phyloP scores from a whole-genome alignment of 1,139 yeast species.

The Pichia sp. region DNA sequence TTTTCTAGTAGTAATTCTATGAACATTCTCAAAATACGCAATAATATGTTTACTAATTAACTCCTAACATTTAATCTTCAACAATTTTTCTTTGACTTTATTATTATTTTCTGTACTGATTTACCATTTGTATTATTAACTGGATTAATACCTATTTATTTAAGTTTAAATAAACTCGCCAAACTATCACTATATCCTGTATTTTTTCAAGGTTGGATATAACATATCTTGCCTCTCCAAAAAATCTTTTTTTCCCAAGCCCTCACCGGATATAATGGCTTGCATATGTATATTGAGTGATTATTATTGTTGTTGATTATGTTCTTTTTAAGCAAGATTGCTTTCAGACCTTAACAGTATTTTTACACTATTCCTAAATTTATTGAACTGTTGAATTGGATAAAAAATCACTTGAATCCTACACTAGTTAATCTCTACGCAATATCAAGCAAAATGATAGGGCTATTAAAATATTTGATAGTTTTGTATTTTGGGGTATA shows the following conservation, averaged over 20 bases:
- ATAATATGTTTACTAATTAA: neutral
- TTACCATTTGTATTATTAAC: neutral
- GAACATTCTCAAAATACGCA: too few species aligned
- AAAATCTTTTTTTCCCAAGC: neutral
- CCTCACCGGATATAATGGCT: neutral
- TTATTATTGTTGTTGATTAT: neutral
- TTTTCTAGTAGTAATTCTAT: neutral
- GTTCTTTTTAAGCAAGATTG: too few species aligned
- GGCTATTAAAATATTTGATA: conserved; percentile 3
- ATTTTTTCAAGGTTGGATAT: too few species aligned
- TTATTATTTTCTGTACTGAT: neutral
- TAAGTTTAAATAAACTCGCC: too few species aligned
- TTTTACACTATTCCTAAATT: neutral
- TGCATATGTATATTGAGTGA: neutral
- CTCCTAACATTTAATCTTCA: neutral
- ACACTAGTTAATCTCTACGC: neutral
- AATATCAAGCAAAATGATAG: neutral
- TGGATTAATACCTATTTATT: neutral
- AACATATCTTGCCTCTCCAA: too few species aligned
- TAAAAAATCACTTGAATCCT: neutral
- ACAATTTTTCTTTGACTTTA: neutral
- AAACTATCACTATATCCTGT: too few species aligned
- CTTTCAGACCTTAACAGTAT: neutral
- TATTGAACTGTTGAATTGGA: neutral
- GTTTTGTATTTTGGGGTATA: conserved; percentile 3